Base-by-base conservation (phyloP, 192 early-diverging fungal species). In the Coemansia aciculifera region DNA sequence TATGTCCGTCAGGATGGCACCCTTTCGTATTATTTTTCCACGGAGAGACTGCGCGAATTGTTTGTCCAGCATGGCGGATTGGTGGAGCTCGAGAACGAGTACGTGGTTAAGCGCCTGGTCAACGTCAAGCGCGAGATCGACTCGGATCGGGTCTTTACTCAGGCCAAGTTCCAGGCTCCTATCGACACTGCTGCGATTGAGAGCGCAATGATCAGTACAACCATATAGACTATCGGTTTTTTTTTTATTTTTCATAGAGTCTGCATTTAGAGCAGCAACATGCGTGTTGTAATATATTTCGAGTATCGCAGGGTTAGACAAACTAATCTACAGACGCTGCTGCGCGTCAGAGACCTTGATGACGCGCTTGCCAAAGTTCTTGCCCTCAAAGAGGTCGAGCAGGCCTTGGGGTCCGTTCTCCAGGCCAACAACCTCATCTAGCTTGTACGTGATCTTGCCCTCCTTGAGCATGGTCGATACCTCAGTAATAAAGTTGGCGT, bases 1-100 rank as follows among this genome's bases (percentile, higher is more conserved):
- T 99, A 99, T 82, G 91, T 96, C 44, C 91, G 98, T 27, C 96
- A 98, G 32, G 97, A 98, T 81, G 94, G 95, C 11, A 99, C 97
- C 0, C 79, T 94, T 46, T 94, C 95, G 1, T 97, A 96, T 69
- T 98, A 98, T 73, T 98, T 98, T 75, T 89, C 89, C 0, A 63
- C 71, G 0, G 86, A 90, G 36, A 80, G 89, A 40, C 72, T 92
- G 34, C 81, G 72, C 37, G 69, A 73, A 7, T 54, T 89, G 19
- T 93, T 93, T 78, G 86, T 86, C 38, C 70, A 65, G n/a, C 84
- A 90, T 43, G 89, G 89, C 51, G 78, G 80, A 12, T 80, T 86
- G 1, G 66, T 86, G 5, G 76, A 84, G 68, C 80, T 84, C 43
- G 88, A 77, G 37, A 84, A 84, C 66, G 80, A 88, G 10, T 92